Percentiles rank a stretch among this genome's conserved stretches.
phyloP scores from a whole-genome alignment of 140 eudicot genomes.

The Bidens hawaiensis region DNA sequence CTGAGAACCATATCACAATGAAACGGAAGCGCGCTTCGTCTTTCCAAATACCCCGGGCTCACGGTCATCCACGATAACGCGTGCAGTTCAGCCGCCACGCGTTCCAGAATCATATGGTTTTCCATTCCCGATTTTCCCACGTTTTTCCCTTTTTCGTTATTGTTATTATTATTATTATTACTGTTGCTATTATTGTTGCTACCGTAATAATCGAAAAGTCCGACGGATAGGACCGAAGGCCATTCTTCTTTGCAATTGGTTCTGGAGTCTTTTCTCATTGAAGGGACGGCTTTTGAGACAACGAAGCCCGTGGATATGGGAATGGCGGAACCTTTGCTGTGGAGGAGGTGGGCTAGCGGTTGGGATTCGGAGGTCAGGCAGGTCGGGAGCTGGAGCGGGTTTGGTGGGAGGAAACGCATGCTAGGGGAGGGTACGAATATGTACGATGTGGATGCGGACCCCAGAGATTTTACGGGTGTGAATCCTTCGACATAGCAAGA shows the following conservation, averaged over 20 bases:
- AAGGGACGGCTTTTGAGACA: slow-evolving; percentile 89
- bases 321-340: slow-evolving; percentile 91
- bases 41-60: slow-evolving; percentile 86
- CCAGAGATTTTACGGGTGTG: slow-evolving; percentile 88
- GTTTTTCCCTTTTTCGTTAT: slow-evolving; percentile 39
- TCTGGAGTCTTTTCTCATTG: slow-evolving; percentile 62
- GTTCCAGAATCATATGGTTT: slow-evolving; percentile 60
- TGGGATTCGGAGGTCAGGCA: slow-evolving; percentile 96
- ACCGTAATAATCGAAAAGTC: slow-evolving; percentile 77
- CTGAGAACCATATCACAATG: slow-evolving; percentile 96
- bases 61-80: slow-evolving; percentile 98
- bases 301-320: slow-evolving; percentile 85
- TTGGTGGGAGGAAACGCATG: slow-evolving; percentile 86
- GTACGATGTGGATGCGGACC: slow-evolving; percentile 79
- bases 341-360: slow-evolving; percentile 93
- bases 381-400: slow-evolving; percentile 87
- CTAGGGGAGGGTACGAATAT: slow-evolving; percentile 82
- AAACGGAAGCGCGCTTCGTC: slow-evolving; percentile 86
- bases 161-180: slow-evolving; percentile 2
- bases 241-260: slow-evolving; percentile 77
- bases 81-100: slow-evolving; percentile 86
- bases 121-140: slow-evolving; percentile 47
- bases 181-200: slow-evolving; percentile 10
- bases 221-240: slow-evolving; percentile 88
- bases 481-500: slow-evolving; percentile 85